Evolutionary conservation across 1,139 yeast genomes (phyloP), one percentile per base, ranked within the genome.

Genomic region (Blastobotrys malaysiensis): DNA sequence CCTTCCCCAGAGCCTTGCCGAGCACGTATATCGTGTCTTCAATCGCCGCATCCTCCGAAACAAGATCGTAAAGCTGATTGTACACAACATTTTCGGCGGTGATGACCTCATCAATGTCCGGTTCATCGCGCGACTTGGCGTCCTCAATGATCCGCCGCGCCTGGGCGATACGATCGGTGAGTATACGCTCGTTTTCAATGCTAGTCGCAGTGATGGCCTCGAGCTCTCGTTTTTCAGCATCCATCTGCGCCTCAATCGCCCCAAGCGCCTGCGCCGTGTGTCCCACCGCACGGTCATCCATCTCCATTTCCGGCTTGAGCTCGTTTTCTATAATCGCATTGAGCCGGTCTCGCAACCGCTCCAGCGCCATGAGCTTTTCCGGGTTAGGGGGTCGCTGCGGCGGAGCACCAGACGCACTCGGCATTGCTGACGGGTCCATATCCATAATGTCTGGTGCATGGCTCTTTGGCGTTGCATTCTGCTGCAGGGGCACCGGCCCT

Each of bases 31-130:
- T 71, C 0, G 89, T 75, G 65, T 90, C 97, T 48, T 81, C 80
- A 24, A 83, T 78, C 0, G 96, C 87, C 59, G 79, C 77, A 53
- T 86, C 87, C 45, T 82, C 85, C 47, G 90, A 79, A 0, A 80
- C 81, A 1, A 84, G 72, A 26, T 80, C 81, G 65, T 87, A 86
- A n/a, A 89, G 73, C 64, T 82, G 85, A 56, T 75, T 75, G 58
- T 72, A 73, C 0, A 76, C 80, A 1, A 73, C 72, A 2, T 78
- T 76, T 53, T 78, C 82, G 0, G 79, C 79, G 46, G 73, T 69
- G 1, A 79, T 69, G 3, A 72, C 61, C 11, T 73, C 74, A 53
- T 78, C 82, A 2, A 77, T 63, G 26, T 73, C 64, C 6, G 73
- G 70, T n/a, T 64, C 68, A n/a, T 64, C 62, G 43, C 63, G 59